phyloP scores from a whole-genome alignment of 495 filamentous ascomycete species.

The Penicillium maclennaniae region DNA sequence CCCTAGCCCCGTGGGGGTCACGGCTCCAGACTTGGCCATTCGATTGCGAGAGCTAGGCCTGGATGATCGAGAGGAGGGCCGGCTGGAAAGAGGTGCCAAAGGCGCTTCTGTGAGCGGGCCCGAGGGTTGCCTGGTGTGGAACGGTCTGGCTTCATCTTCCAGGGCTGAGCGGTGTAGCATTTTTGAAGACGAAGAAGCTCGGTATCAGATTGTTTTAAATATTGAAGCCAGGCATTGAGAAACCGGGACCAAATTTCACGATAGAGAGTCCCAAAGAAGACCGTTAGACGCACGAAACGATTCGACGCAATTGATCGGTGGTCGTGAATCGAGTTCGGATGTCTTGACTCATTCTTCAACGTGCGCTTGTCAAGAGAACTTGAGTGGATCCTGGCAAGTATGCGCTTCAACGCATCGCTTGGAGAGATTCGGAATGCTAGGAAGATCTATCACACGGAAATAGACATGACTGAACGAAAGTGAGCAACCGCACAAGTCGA shows the following conservation, averaged over 20 bases:
- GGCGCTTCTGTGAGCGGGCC: slow-evolving; percentile 15
- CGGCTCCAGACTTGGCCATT: slow-evolving; percentile 17
- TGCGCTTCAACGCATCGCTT: slow-evolving; percentile 13
- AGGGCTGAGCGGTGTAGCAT: slow-evolving; percentile 29
- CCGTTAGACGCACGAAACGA: slow-evolving; percentile 3
- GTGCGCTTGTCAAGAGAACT: not conserved
- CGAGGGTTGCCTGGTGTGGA: slow-evolving; percentile 22
- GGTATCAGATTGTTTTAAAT: slow-evolving; percentile 1
- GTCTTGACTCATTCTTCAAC: slow-evolving; percentile 17
- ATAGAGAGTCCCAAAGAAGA: not conserved
- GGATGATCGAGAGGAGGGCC: slow-evolving; percentile 21
- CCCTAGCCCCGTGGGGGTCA: slow-evolving; percentile 19
- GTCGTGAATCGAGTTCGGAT: not conserved
- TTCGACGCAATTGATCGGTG: slow-evolving; percentile 1
- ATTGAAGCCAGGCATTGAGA: slow-evolving; percentile 12
- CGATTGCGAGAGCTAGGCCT: slow-evolving; percentile 22
- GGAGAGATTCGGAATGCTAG: not conserved
- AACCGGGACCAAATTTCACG: not conserved
- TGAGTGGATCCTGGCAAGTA: not conserved
- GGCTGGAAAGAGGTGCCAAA: slow-evolving; percentile 12
- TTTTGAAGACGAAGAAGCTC: slow-evolving; percentile 8
- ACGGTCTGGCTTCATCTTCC: slow-evolving; percentile 25
- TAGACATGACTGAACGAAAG: slow-evolving; percentile 7
- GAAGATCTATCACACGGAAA: slow-evolving; percentile 12
- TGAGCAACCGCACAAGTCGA: not conserved